Evolutionary conservation across 257 asterid genomes (phyloP).

Genomic region (Pogostemon cablin): DNA sequence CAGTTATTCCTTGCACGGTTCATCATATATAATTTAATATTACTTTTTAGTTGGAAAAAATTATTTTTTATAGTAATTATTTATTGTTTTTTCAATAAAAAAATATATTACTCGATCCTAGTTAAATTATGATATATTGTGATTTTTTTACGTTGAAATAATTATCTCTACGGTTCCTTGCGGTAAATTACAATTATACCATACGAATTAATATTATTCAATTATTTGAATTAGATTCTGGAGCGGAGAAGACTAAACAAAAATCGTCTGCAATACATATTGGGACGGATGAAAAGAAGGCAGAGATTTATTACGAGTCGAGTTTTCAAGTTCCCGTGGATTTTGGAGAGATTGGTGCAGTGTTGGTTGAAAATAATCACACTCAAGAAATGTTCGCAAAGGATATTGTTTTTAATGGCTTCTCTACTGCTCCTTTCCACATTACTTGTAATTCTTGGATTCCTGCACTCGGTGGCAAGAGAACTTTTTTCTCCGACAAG

Average conservation of each 20-base stretch:
- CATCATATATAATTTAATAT: too few relatives aligned
- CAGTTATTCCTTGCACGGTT: too few relatives aligned
- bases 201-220: too few relatives aligned
- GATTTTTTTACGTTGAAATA: too few relatives aligned
- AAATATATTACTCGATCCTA: too few relatives aligned
- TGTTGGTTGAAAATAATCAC: slow-evolving; percentile 62
- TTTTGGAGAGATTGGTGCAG: slow-evolving; percentile 71
- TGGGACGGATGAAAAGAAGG: background rate
- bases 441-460: slow-evolving; percentile 66
- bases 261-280: slow-evolving; percentile 42
- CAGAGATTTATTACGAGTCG: slow-evolving; percentile 42
- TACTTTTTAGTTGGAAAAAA: too few relatives aligned
- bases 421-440: slow-evolving; percentile 23
- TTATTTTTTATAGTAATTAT: too few relatives aligned
- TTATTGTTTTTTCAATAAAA: too few relatives aligned
- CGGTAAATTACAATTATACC: too few relatives aligned
- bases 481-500: slow-evolving; percentile 65
- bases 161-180: too few relatives aligned
- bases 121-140: too few relatives aligned
- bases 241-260: slow-evolving; percentile 43
- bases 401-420: slow-evolving; percentile 47
- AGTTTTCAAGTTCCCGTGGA: slow-evolving; percentile 41
- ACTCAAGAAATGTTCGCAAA: slow-evolving; percentile 52
- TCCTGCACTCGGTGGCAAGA: slow-evolving; percentile 48
- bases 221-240: slow-evolving; percentile 37